Evolutionary conservation across 176 grass and related monocot species (phyloP).

Genomic region (Olyra latifolia): DNA sequence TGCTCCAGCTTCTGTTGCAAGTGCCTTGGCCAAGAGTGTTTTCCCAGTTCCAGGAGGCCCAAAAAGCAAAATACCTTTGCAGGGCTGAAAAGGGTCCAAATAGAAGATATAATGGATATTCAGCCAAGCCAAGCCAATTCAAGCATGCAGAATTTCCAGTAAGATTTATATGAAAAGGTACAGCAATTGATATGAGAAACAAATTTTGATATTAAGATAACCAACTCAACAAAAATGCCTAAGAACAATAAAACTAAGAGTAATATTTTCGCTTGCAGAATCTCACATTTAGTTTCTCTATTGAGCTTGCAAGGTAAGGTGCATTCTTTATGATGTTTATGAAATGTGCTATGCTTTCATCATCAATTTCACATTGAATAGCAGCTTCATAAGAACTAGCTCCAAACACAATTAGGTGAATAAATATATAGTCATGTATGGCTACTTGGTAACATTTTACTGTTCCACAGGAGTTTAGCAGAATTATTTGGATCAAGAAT

Average conservation of each 20-base stretch:
- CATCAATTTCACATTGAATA: slow-evolving; percentile 14
- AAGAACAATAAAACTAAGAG: not conserved
- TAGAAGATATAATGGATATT: slow-evolving; percentile 15
- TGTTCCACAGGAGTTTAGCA: not conserved
- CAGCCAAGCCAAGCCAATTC: not conserved
- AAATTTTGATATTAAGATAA: not conserved
- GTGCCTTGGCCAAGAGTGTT: slow-evolving; percentile 97
- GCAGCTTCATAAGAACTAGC: slow-evolving; percentile 4
- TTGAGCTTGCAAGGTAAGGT: slow-evolving; percentile 21
- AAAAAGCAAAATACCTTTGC: slow-evolving; percentile 98
- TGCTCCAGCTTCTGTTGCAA: slow-evolving; percentile 96
- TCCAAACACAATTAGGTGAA: slow-evolving; percentile 6
- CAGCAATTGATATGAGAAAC: not conserved
- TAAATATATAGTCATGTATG: not conserved
- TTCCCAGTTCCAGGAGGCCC: slow-evolving; percentile 96
- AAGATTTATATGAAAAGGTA: slow-evolving; percentile 6
- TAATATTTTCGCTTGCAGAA: slow-evolving; percentile 11
- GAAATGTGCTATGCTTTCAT: slow-evolving; percentile 19
- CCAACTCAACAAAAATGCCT: slow-evolving; percentile 25
- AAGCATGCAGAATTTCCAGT: not conserved
- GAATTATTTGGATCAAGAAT: not conserved
- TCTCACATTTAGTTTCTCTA: not conserved
- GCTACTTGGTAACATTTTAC: not conserved
- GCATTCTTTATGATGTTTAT: not conserved
- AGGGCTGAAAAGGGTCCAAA: slow-evolving; percentile 62